Evolutionary conservation across 2,329 filamentous ascomycete genomes (phyloP).

Genomic region (Trichoderma sp.): DNA sequence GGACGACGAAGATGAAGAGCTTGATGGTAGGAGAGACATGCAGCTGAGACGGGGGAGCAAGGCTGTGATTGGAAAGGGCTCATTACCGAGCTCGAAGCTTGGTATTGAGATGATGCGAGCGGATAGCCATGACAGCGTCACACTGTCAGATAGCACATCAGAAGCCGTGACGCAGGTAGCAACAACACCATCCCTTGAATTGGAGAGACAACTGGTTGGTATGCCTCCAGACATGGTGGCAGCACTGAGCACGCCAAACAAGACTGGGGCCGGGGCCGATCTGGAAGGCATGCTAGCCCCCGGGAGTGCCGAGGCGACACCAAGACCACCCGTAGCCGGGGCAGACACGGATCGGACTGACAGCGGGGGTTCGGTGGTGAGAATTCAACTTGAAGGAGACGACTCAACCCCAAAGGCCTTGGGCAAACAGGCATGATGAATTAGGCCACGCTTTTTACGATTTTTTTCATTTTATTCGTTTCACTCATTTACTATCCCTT

Average conservation of each 20-base stretch:
- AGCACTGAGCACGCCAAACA: constrained; percentile 28
- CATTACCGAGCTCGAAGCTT: constrained; percentile 78
- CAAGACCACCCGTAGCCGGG: constrained; percentile 35
- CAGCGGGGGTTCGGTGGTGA: background rate
- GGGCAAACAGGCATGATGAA: constrained; percentile 25
- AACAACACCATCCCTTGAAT: constrained; percentile 49
- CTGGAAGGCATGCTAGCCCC: constrained; percentile 10
- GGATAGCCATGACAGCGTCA: constrained; percentile 84
- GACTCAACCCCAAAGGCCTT: constrained; percentile 43
- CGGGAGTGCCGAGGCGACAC: constrained; percentile 44
- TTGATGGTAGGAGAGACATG: constrained; percentile 53
- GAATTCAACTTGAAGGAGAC: constrained; percentile 28
- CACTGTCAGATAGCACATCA: constrained; percentile 49
- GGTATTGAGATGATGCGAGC: constrained; percentile 98
- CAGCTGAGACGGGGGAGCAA: constrained; percentile 48
- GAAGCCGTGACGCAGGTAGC: constrained; percentile 53
- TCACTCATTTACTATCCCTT: background rate
- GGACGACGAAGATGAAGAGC: constrained; percentile 91
- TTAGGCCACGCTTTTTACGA: constrained; percentile 2
- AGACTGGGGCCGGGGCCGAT: constrained; percentile 10
- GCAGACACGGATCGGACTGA: constrained; percentile 21
- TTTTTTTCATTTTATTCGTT: background rate
- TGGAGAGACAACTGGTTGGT: constrained; percentile 33
- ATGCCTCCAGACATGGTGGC: constrained; percentile 19
- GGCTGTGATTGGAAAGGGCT: constrained; percentile 44